These are phyloP conservation scores for Tephrocybe sp. DNA, from an alignment of 768 basidiomycete species.

Conservation along the genomic window DNA sequence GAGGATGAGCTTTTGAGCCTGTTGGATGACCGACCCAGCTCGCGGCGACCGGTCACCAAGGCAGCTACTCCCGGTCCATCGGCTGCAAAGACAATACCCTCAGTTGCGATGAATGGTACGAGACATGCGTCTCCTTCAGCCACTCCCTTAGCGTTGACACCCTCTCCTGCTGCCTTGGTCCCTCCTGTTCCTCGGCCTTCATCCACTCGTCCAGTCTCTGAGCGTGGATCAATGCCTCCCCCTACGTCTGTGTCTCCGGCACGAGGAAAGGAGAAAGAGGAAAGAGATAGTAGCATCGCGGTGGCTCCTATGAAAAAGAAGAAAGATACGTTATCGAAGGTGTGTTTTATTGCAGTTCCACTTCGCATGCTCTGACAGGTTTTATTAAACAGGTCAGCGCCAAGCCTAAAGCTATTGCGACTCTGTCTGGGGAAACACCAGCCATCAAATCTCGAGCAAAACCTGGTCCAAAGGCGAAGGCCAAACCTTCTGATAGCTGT, in stretches of 20 bases:
- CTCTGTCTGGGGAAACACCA: constrained; percentile 12
- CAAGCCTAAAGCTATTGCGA: constrained; percentile 20
- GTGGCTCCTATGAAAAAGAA: constrained; percentile 33
- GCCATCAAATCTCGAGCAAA: constrained; percentile 25
- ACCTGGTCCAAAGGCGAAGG: constrained; percentile 31
- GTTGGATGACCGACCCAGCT: constrained; percentile 48
- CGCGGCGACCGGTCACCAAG: constrained; percentile 17
- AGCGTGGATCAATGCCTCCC: constrained; percentile 62
- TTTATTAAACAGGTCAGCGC: constrained; percentile 19
- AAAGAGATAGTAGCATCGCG: constrained; percentile 16
- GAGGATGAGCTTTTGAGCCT: constrained; percentile 72
- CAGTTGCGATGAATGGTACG: not conserved
- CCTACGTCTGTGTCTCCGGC: constrained; percentile 28
- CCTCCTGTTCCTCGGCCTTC: constrained; percentile 9
- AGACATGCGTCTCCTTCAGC: constrained; percentile 13
- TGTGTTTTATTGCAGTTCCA: constrained; percentile 17
- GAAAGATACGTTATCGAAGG: constrained; percentile 38
- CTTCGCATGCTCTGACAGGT: constrained; percentile 7
- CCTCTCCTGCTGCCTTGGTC: constrained; percentile 11
- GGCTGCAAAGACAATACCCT: constrained; percentile 3
- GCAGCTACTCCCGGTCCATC: constrained; percentile 2
- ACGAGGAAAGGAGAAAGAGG: constrained; percentile 29
- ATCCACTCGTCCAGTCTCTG: constrained; percentile 26
- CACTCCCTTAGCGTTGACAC: constrained; percentile 6
- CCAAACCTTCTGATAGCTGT: constrained; percentile 18